Percentiles rank a stretch among this genome's conserved stretches.
These are phyloP conservation scores for Globisporangium emineosum DNA, from an alignment of 352 stramenopile species.

Conservation along the genomic window DNA sequence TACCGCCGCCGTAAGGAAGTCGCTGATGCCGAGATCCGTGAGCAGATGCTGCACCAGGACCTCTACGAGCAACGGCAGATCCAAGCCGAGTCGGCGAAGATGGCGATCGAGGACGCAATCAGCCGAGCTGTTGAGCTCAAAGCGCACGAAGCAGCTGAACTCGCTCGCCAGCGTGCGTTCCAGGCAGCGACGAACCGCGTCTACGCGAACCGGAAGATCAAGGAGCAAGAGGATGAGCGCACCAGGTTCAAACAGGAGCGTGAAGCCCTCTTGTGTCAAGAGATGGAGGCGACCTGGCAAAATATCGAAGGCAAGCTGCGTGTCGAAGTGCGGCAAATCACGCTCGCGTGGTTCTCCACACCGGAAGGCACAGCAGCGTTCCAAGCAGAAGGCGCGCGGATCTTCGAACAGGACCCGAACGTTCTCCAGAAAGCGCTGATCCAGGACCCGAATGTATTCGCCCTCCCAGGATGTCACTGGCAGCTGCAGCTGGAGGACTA, in stretches of 20 bases:
- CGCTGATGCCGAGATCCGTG: conserved; percentile 32
- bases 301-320: conserved; percentile 40
- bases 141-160: conserved; percentile 26
- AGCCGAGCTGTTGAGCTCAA: conserved; percentile 27
- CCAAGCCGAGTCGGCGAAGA: conserved; percentile 27
- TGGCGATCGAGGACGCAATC: conserved; percentile 50
- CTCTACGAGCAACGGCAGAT: conserved; percentile 27
- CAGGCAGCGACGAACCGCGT: conserved; percentile 42
- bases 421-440: conserved; percentile 42
- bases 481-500: conserved; percentile 58
- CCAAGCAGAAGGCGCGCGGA: conserved; percentile 33
- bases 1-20: conserved; percentile 44
- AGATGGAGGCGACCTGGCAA: conserved; percentile 43
- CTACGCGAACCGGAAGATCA: conserved; percentile 41
- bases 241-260: conserved; percentile 35
- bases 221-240: conserved; percentile 53
- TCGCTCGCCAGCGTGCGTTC: conserved; percentile 33
- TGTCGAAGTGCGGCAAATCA: conserved; percentile 40
- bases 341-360: conserved; percentile 42
- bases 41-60: conserved; percentile 37
- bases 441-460: conserved; percentile 28
- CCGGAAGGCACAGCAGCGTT: conserved; percentile 27
- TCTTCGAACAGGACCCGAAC: conserved; percentile 56
- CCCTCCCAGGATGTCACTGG: conserved; percentile 44
- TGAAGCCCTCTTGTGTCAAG: conserved; percentile 14